A percentile compares a stretch with the other conserved stretches of the same genome.
phyloP scores from a whole-genome alignment of 208 protist species.

The Crithidia thermophila region DNA sequence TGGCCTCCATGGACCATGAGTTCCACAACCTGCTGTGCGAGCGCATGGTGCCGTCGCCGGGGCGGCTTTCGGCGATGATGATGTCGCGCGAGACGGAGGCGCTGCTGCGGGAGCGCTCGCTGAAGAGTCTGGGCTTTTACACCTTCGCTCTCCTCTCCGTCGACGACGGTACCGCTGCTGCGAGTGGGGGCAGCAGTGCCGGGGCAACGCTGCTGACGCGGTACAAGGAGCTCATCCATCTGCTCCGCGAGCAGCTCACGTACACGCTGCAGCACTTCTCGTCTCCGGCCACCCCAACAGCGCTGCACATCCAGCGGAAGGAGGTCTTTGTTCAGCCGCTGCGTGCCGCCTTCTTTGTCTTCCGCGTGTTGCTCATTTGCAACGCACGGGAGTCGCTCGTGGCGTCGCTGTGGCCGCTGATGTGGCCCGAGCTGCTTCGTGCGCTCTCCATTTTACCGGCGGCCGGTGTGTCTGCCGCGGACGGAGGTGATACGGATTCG shows the following conservation, averaged over 20 bases:
- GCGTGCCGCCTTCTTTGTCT: slow-evolving; percentile 51
- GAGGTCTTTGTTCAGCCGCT: slow-evolving; percentile 34
- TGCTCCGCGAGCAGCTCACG: slow-evolving; percentile 51
- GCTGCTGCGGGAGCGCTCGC: slow-evolving; percentile 34
- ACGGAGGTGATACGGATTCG: no score
- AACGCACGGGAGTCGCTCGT: slow-evolving; percentile 26
- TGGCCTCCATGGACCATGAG: slow-evolving; percentile 2
- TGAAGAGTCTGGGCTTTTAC: slow-evolving; percentile 50
- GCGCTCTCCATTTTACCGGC: slow-evolving; percentile 2
- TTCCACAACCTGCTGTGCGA: slow-evolving; percentile 26
- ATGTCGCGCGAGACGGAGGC: slow-evolving; percentile 48
- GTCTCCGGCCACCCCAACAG: slow-evolving; percentile 6
- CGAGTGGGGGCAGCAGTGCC: background rate
- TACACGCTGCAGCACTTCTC: slow-evolving; percentile 35
- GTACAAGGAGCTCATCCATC: slow-evolving; percentile 43
- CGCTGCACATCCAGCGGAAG: slow-evolving; percentile 19
- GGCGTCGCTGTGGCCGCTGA: slow-evolving; percentile 52
- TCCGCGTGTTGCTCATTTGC: slow-evolving; percentile 60
- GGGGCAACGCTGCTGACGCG: background rate
- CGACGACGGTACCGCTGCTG: background rate
- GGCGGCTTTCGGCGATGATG: slow-evolving; percentile 38
- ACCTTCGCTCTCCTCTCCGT: slow-evolving; percentile 15
- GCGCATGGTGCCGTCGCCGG: slow-evolving; percentile 23
- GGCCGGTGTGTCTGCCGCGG: background rate
- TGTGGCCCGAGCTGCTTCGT: slow-evolving; percentile 44